A percentile compares a stretch with the other conserved stretches of the same genome.
Evolutionary conservation across 2,329 filamentous ascomycete genomes (phyloP).

Genomic region (Sclerotinia subarctica): DNA sequence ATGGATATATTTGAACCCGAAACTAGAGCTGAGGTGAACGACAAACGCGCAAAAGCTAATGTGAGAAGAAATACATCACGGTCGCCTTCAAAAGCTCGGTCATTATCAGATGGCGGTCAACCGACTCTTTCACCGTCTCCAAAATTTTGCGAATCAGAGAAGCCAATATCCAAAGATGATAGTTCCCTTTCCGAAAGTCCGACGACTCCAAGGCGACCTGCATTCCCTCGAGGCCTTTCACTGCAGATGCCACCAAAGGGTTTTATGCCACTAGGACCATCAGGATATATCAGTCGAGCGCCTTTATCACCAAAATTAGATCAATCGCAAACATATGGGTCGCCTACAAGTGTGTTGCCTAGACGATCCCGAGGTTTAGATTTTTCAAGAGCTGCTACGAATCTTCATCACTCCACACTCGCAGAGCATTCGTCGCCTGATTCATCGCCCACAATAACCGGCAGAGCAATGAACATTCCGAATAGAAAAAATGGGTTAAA

Average conservation of each 20-base stretch:
- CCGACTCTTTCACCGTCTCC: slow-evolving; percentile 37
- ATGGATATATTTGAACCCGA: slow-evolving; percentile 17
- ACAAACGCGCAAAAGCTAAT: slow-evolving; percentile 15
- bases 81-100: slow-evolving; percentile 38
- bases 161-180: slow-evolving; percentile 37
- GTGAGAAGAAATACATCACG: slow-evolving; percentile 20
- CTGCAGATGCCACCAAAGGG: slow-evolving; percentile 65
- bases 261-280: slow-evolving; percentile 41
- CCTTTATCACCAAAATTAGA: slow-evolving; percentile 86
- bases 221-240: slow-evolving; percentile 63
- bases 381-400: slow-evolving; percentile 89
- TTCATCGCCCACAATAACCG: slow-evolving; percentile 80
- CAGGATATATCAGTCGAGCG: slow-evolving; percentile 53
- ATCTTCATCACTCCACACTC: slow-evolving; percentile 90
- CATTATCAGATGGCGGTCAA: slow-evolving; percentile 34
- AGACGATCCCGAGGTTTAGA: slow-evolving; percentile 86
- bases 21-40: not conserved
- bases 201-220: slow-evolving; percentile 70
- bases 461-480: slow-evolving; percentile 64
- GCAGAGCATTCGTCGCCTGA: slow-evolving; percentile 86
- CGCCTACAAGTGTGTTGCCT: slow-evolving; percentile 82
- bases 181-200: slow-evolving; percentile 45
- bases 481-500: slow-evolving; percentile 46
- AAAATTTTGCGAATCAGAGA: slow-evolving; percentile 38
- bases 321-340: slow-evolving; percentile 78